Percentiles rank a stretch among this genome's conserved stretches.
Conservation (phyloP, 495 filamentous ascomycete species). For the Aspergillus heteromorphus region DNA sequence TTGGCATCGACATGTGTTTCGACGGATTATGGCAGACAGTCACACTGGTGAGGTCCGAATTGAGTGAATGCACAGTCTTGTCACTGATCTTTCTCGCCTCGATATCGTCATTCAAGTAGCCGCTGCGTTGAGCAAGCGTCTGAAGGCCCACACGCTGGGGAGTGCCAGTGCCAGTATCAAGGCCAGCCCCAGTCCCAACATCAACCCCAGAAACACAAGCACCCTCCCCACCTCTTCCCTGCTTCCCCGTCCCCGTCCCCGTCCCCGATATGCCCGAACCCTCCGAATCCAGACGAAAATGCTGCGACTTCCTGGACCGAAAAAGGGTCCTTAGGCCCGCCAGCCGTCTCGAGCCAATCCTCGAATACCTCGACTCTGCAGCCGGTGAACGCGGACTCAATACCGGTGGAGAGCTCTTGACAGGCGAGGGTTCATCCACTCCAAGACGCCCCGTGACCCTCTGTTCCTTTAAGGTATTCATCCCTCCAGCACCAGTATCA, state of each 20-base stretch:
- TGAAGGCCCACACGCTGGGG: background rate
- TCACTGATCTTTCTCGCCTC: slow-evolving; percentile 26
- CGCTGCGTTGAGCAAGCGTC: background rate
- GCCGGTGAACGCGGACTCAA: no score
- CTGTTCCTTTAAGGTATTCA: no score
- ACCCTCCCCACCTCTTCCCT: no score
- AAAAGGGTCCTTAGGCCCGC: slow-evolving; percentile 14
- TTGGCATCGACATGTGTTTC: slow-evolving; percentile 18
- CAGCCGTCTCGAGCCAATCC: slow-evolving; percentile 11
- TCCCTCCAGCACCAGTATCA: no score
- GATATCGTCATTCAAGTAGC: background rate
- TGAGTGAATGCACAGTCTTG: slow-evolving; percentile 23
- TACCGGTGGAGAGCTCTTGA: no score
- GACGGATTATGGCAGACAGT: slow-evolving; percentile 31
- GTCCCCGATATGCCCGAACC: background rate
- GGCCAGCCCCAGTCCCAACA: no score
- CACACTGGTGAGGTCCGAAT: slow-evolving; percentile 22
- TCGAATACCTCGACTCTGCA: background rate
- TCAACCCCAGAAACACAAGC: background rate
- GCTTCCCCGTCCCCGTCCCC: no score
- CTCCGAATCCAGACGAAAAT: background rate
- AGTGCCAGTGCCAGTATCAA: no score
- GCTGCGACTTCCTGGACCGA: slow-evolving; percentile 11
- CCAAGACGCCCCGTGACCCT: background rate
- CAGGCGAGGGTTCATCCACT: background rate